Conservation (phyloP, 495 filamentous ascomycete genomes). For the Penicillium cinerascens region DNA sequence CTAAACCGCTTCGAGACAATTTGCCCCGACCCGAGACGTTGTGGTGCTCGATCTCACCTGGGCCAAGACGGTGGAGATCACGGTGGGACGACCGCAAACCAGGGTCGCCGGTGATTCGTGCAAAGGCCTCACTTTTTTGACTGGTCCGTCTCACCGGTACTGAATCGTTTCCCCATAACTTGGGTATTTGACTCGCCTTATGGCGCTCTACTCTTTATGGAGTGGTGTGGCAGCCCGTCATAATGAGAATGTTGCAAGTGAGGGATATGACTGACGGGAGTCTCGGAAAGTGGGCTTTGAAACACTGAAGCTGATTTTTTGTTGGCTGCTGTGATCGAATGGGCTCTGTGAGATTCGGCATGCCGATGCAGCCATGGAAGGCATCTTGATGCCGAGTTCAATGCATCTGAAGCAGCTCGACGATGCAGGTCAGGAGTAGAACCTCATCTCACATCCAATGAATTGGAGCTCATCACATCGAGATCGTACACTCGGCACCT, state of each 20-base stretch:
- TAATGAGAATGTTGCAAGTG: neutral
- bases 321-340: neutral
- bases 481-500: neutral
- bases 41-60: slow-evolving; percentile 21
- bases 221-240: neutral
- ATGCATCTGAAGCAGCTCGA: neutral
- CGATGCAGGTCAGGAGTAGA: neutral
- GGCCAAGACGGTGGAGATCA: slow-evolving; percentile 8
- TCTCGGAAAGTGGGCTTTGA: neutral
- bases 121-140: neutral
- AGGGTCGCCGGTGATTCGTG: slow-evolving; percentile 17
- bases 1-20: neutral
- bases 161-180: slow-evolving; percentile 5
- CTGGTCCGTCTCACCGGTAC: slow-evolving; percentile 16
- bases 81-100: slow-evolving; percentile 14
- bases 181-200: neutral
- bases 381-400: neutral
- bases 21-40: neutral
- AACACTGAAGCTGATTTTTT: neutral
- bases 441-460: neutral
- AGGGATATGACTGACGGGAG: neutral
- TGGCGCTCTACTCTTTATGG: neutral
- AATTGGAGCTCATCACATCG: neutral
- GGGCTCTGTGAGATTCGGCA: neutral
- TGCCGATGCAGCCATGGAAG: neutral